Conservation (phyloP, 2,329 filamentous ascomycete species). For the Pseudogymnoascus sp. region DNA sequence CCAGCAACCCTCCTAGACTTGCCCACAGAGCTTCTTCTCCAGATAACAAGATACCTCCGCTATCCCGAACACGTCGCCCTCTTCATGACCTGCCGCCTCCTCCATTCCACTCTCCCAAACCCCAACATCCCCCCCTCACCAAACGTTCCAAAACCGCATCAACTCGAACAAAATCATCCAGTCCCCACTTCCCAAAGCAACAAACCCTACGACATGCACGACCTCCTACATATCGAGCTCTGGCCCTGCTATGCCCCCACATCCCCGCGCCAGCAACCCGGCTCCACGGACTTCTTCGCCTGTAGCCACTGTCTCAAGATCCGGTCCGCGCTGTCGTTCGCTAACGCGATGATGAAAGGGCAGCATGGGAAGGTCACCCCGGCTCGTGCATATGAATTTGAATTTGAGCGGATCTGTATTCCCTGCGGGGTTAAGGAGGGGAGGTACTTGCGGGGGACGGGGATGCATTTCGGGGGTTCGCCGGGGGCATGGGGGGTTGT, state of each 20-base stretch:
- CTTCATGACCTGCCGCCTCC: neutral
- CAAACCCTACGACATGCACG: neutral
- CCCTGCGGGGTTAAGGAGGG: neutral
- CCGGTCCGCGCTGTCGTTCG: neutral
- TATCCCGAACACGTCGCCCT: neutral
- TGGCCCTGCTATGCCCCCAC: neutral
- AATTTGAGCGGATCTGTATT: neutral
- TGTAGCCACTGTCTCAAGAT: neutral
- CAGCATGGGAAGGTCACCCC: neutral
- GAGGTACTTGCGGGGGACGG: neutral
- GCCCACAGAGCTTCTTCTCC: neutral
- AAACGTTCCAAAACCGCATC: neutral
- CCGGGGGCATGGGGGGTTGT: no score
- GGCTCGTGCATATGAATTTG: no score
- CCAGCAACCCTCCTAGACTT: neutral
- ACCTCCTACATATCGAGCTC: neutral
- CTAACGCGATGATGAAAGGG: neutral
- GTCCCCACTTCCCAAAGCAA: no score
- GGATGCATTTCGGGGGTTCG: neutral
- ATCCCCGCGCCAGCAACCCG: neutral
- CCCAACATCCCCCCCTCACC: neutral
- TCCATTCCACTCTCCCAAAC: neutral
- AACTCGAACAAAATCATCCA: no score
- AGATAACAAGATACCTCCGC: neutral
- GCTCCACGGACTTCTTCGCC: neutral